Base-by-base conservation (phyloP, 768 basidiomycete species). In the Pleurotus pulmonarius region DNA sequence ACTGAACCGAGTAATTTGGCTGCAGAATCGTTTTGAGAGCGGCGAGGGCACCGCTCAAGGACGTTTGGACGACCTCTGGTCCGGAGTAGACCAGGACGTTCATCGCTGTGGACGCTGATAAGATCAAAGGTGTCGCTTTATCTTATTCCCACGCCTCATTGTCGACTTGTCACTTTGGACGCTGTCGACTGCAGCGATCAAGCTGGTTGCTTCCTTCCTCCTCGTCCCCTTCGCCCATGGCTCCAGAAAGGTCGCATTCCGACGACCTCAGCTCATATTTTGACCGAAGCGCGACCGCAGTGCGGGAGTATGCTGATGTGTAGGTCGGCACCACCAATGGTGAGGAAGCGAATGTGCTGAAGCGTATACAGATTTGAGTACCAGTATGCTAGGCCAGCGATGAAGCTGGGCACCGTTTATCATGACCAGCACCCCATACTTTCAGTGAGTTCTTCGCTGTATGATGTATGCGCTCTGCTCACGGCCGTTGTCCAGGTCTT, bases 1-100 rank as follows among this genome's bases (percentile, higher is more conserved):
- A 69, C 58, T 92, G 90, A 43, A 96, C 84, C 11, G 90, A 83
- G 68, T 94, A 95, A 66, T 86, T 79, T 0, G 92, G 87, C 12
- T 78, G 64, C 16, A 96, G 82, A 25, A 89, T 63, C 2, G 76
- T 65, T 26, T 79, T 75, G 15, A 94, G 79, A 1, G 73, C 68
- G 3, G 72, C 58, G 22, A 83, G 60, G 5, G 81, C 68, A 60
- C 79, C 65, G 54, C 73, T 62, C 40, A 81, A 67, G 7, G 75
- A 78, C 29, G 75, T 66, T 40, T 76, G 74, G 8, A 81, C 68
- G 6, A 82, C 77, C 58, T 88, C 86, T 39, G 83, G 78, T 4
- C 84, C 87, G 49, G 81, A 69, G 67, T 88, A 89, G 52, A 90
- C 76, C 56, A 91, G 81, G n/a, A 92, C 86, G 69, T 91, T 83